These are phyloP conservation scores for Corynascus novoguineensis DNA, from an alignment of 495 filamentous ascomycete species.

Conservation along the genomic window DNA sequence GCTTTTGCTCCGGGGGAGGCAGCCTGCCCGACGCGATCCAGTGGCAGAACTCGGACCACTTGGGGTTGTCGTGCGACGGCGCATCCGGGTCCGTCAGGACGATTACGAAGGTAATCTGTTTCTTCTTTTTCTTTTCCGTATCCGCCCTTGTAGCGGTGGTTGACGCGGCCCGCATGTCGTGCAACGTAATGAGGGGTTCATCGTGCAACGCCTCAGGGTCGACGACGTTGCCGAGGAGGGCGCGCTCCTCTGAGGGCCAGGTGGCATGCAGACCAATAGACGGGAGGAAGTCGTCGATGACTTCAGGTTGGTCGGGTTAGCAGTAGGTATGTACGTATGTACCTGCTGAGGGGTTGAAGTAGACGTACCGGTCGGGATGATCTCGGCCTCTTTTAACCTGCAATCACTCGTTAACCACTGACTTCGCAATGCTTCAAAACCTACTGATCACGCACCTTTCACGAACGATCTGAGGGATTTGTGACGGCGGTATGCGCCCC, in stretches of 20 bases:
- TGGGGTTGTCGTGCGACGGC: slow-evolving; percentile 56
- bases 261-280: slow-evolving; percentile 45
- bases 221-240: slow-evolving; percentile 57
- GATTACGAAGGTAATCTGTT: slow-evolving; percentile 33
- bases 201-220: slow-evolving; percentile 46
- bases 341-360: neutral
- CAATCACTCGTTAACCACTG: neutral
- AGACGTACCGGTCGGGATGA: slow-evolving; percentile 57
- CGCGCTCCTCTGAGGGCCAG: slow-evolving; percentile 45
- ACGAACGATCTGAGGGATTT: neutral
- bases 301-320: slow-evolving; percentile 27
- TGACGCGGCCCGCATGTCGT: slow-evolving; percentile 6
- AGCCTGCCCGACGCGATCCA: slow-evolving; percentile 47
- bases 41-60: slow-evolving; percentile 69
- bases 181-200: slow-evolving; percentile 42
- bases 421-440: no score
- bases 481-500: neutral
- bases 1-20: no score
- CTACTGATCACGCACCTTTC: neutral
- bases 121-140: no score
- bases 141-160: slow-evolving; percentile 21
- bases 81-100: slow-evolving; percentile 66
- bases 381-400: slow-evolving; percentile 54
- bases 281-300: slow-evolving; percentile 60
- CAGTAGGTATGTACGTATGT: neutral